A percentile compares a stretch with the other conserved stretches of the same genome.
phyloP scores from a whole-genome alignment of 176 grass and related monocot genomes.

The Carex parvula region DNA sequence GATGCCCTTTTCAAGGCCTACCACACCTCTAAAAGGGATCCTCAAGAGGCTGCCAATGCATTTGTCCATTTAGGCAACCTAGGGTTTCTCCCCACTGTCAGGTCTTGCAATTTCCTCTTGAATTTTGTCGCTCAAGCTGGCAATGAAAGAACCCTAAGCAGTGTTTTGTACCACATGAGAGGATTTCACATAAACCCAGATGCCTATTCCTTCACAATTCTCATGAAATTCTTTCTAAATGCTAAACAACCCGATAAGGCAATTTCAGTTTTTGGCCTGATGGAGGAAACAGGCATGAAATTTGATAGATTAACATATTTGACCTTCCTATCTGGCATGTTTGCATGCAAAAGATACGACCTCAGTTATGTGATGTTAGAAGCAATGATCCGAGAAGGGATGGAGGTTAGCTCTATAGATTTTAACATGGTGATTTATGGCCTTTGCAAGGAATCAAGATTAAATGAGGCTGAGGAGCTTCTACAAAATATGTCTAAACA shows the following conservation, averaged over 20 bases:
- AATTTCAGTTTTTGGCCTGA: slow-evolving; percentile 39
- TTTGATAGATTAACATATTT: slow-evolving; percentile 41
- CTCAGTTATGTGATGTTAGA: slow-evolving; percentile 40
- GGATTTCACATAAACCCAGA: slow-evolving; percentile 28
- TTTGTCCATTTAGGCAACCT: slow-evolving; percentile 42
- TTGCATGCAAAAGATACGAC: slow-evolving; percentile 38
- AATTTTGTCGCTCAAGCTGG: slow-evolving; percentile 33
- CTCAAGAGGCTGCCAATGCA: slow-evolving; percentile 24
- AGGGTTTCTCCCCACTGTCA: slow-evolving; percentile 38
- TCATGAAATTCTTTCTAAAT: slow-evolving; percentile 49
- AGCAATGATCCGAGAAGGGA: slow-evolving; percentile 30
- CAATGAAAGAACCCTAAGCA: slow-evolving; percentile 28
- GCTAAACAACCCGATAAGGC: slow-evolving; percentile 42
- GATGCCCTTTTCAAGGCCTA: slow-evolving; percentile 60
- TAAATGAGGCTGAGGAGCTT: slow-evolving; percentile 63
- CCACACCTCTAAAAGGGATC: slow-evolving; percentile 12
- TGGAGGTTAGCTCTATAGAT: slow-evolving; percentile 36
- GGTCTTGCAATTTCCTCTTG: slow-evolving; percentile 53
- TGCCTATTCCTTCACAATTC: slow-evolving; percentile 34
- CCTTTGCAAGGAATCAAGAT: slow-evolving; percentile 63
- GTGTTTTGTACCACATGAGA: slow-evolving; percentile 48
- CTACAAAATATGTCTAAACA: slow-evolving; percentile 45
- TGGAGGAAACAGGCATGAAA: slow-evolving; percentile 46
- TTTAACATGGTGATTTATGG: slow-evolving; percentile 72
- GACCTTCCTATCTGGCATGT: slow-evolving; percentile 50